Evolutionary conservation across 768 basidiomycete species (phyloP).

Genomic region (Rhizopogon vesiculosus): DNA sequence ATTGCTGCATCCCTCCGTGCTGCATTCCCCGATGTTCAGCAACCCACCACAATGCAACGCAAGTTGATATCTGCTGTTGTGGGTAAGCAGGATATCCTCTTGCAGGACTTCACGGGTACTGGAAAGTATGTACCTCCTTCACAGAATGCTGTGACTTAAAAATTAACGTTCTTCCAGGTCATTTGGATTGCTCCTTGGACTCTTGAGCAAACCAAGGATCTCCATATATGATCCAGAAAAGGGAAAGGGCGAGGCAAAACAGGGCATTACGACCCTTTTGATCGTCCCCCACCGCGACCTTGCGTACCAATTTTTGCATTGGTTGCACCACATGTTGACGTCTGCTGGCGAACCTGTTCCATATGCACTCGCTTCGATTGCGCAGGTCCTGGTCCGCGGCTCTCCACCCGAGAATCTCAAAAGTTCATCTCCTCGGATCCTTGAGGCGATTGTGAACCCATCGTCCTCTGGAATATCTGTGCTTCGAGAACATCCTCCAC

Average conservation of each 20-base stretch:
- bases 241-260: constrained; percentile 15
- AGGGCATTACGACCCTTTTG: constrained; percentile 48
- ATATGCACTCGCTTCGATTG: constrained; percentile 38
- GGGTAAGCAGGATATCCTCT: constrained; percentile 51
- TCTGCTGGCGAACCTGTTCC: constrained; percentile 24
- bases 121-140: constrained; percentile 57
- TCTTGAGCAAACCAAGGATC: constrained; percentile 52
- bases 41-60: constrained; percentile 56
- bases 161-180: constrained; percentile 41
- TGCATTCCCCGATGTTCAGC: constrained; percentile 58
- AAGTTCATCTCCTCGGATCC: constrained; percentile 21
- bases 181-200: constrained; percentile 62
- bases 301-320: constrained; percentile 60
- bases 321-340: constrained; percentile 52
- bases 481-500: constrained; percentile 45
- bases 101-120: constrained; percentile 70
- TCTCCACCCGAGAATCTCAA: constrained; percentile 28
- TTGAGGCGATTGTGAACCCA: constrained; percentile 20
- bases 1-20: constrained; percentile 44
- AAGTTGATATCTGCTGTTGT: constrained; percentile 60
- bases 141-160: neutral
- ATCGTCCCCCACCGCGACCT: constrained; percentile 74
- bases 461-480: constrained; percentile 28
- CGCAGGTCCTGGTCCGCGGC: constrained; percentile 61
- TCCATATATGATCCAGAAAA: constrained; percentile 12